A percentile compares a stretch with the other conserved stretches of the same genome.
Evolutionary conservation across 1,139 yeast genomes (phyloP).

Genomic region (Yamadazyma triangularis): DNA sequence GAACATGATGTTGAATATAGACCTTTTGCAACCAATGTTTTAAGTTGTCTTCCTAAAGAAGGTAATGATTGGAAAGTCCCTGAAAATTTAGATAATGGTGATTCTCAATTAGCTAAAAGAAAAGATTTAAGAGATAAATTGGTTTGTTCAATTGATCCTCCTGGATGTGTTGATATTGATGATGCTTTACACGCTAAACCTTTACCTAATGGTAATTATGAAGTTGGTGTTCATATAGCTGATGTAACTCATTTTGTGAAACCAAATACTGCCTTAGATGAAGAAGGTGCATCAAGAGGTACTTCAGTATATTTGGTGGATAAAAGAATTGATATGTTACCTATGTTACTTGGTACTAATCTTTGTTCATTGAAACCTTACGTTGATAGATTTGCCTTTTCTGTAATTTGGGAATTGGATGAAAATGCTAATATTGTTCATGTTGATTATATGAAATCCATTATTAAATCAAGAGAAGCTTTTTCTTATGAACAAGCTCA

Average conservation of each 20-base stretch:
- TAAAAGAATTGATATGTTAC: conserved; percentile 98
- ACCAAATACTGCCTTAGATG: conserved; percentile 87
- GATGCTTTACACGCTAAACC: conserved; percentile 89
- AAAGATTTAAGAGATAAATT: conserved; percentile 81
- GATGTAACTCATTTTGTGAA: conserved; percentile 97
- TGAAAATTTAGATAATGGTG: conserved; percentile 51
- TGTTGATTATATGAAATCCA: conserved; percentile 79
- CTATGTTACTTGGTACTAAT: conserved; percentile 92
- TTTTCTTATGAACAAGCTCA: conserved; percentile 95
- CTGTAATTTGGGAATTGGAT: conserved; percentile 94
- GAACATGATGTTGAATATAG: conserved; percentile 97
- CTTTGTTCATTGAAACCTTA: conserved; percentile 92
- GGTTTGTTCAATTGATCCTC: conserved; percentile 97
- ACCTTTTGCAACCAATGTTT: conserved; percentile 89
- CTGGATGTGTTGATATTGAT: conserved; percentile 97
- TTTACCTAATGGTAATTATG: conserved; percentile 89
- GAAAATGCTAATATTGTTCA: conserved; percentile 81
- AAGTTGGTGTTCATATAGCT: conserved; percentile 98
- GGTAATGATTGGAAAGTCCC: conserved; percentile 95
- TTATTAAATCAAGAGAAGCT: conserved; percentile 89
- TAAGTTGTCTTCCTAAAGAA: conserved; percentile 88
- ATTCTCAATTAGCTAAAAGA: conserved; percentile 61
- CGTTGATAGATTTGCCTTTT: conserved; percentile 94
- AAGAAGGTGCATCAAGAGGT: conserved; percentile 96
- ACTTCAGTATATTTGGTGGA: conserved; percentile 98